These are phyloP conservation scores for Aureobasidium leucospermi DNA, from an alignment of 2,329 filamentous ascomycete genomes.

Conservation along the genomic window DNA sequence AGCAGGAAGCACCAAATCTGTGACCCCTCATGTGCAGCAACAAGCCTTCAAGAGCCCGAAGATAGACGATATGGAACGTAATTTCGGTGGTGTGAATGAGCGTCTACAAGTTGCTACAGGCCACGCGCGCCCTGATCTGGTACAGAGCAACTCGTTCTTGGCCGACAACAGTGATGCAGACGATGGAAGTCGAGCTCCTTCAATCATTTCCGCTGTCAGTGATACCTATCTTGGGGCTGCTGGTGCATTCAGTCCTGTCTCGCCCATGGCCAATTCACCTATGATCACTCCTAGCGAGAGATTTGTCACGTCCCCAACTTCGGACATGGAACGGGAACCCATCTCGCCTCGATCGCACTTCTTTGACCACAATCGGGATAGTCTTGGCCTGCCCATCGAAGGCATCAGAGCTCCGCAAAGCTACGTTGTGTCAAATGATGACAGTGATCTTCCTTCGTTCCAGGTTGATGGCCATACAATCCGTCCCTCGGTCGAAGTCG, in stretches of 20 bases:
- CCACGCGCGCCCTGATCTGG: slow-evolving; percentile 14
- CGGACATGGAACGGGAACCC: not conserved
- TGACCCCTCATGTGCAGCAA: not conserved
- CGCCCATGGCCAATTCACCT: slow-evolving; percentile 8
- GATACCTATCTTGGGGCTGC: not conserved
- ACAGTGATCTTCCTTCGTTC: slow-evolving; percentile 23
- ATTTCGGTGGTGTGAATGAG: slow-evolving; percentile 17
- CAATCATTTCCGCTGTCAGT: slow-evolving; percentile 15
- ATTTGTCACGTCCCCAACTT: not conserved
- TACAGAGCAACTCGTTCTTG: slow-evolving; percentile 37
- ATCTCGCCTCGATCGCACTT: not conserved
- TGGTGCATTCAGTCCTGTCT: slow-evolving; percentile 7
- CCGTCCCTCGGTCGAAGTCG: slow-evolving; percentile 12
- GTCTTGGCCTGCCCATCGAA: slow-evolving; percentile 1
- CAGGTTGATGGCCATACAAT: slow-evolving; percentile 42
- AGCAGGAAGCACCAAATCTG: not conserved
- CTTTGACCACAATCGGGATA: not conserved
- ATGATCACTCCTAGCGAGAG: not conserved
- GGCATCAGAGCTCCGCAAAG: not conserved
- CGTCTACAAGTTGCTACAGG: slow-evolving; percentile 24
- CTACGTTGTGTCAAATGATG: not conserved
- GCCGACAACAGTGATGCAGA: slow-evolving; percentile 49
- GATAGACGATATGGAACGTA: slow-evolving; percentile 11
- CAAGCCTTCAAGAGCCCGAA: not conserved
- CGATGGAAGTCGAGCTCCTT: slow-evolving; percentile 27